Evolutionary conservation across 2,329 filamentous ascomycete species (phyloP).

Genomic region (Epichloe amarillans): DNA sequence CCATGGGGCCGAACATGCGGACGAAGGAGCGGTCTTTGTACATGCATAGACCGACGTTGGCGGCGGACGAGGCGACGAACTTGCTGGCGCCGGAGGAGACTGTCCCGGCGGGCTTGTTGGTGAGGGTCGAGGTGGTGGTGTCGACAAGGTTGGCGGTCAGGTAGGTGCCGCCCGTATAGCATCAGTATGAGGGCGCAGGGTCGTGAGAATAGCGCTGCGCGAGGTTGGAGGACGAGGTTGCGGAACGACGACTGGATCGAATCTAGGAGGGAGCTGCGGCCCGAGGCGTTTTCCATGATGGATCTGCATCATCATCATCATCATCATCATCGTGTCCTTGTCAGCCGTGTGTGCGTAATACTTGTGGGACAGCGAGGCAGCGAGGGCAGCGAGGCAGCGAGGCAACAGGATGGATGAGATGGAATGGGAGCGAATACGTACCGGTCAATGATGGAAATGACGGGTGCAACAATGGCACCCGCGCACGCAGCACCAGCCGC

Average conservation of each 20-base stretch:
- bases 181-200: constrained; percentile 57
- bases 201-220: constrained; percentile 46
- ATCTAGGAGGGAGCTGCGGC: constrained; percentile 42
- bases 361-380: too few species aligned
- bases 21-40: constrained; percentile 86
- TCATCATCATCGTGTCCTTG: background rate
- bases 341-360: too few species aligned
- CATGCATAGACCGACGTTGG: constrained; percentile 75
- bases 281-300: constrained; percentile 74
- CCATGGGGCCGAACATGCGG: constrained; percentile 59
- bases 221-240: constrained; percentile 45
- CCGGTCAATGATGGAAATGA: constrained; percentile 83
- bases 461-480: constrained; percentile 63
- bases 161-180: constrained; percentile 82
- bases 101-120: constrained; percentile 39
- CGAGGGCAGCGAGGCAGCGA: too few species aligned
- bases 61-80: constrained; percentile 65
- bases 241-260: constrained; percentile 47
- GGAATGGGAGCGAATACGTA: constrained; percentile 24
- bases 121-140: constrained; percentile 55
- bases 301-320: constrained; percentile 30
- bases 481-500: constrained; percentile 55
- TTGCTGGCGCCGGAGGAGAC: constrained; percentile 67
- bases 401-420: background rate
- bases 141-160: constrained; percentile 79